Evolutionary conservation across 108 stramenopile species (phyloP).

Genomic region (Aurantiochytrium sp.): DNA sequence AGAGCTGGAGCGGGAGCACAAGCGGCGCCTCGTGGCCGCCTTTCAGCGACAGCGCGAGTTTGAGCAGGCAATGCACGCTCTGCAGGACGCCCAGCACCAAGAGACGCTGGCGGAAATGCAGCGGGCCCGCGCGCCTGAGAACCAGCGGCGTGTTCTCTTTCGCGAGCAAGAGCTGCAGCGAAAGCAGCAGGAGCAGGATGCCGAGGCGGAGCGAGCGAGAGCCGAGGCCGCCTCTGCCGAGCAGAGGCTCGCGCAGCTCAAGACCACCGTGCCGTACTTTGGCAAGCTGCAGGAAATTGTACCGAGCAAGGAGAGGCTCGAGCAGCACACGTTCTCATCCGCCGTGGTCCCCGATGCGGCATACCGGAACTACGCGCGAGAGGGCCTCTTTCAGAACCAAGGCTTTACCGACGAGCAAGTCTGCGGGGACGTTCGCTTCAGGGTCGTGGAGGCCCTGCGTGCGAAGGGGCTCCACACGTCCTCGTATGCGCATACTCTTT

Average conservation of each 20-base stretch:
- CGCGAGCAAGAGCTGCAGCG: not conserved
- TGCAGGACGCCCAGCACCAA: not conserved
- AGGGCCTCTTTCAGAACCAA: not conserved
- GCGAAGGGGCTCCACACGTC: not conserved
- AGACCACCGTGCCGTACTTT: not conserved
- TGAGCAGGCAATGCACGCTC: not conserved
- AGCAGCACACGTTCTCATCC: not conserved
- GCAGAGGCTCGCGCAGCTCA: not conserved
- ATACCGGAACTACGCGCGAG: not conserved
- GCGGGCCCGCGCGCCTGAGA: not conserved
- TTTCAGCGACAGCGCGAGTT: not conserved
- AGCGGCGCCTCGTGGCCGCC: not conserved
- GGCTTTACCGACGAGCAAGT: not conserved
- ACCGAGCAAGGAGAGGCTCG: not conserved
- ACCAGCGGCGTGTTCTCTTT: not conserved
- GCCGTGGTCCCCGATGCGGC: slow-evolving; percentile 14
- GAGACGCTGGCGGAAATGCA: not conserved
- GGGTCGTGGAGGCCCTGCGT: not conserved
- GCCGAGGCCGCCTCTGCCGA: not conserved
- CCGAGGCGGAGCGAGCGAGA: not conserved
- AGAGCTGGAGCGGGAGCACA: not conserved
- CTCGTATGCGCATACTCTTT: not conserved
- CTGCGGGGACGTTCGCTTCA: not conserved
- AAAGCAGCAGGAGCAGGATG: not conserved
- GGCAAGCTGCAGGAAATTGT: not conserved